Evolutionary conservation across 225 moss, liverwort and hornwort genomes (phyloP), one percentile per base, ranked within the genome.

Genomic region (Asterella californica): DNA sequence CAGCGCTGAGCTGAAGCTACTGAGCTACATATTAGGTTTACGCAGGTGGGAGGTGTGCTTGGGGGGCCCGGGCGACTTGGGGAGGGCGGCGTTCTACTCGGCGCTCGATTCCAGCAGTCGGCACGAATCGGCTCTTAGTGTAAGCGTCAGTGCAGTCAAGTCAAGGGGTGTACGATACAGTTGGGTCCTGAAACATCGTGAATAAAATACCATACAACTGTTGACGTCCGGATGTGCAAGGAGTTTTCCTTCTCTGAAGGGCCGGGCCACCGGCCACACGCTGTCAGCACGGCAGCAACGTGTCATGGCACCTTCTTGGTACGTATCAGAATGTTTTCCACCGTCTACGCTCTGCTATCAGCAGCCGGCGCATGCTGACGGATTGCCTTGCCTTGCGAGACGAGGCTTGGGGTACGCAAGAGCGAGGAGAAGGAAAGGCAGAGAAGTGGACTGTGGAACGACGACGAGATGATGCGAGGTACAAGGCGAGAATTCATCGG

Each of bases 221-320:
- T 7, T 42, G 22, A 42, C 37, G 25, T 7, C 19, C 9, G 24
- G 6, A 46, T 10, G 37, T 45, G 42, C 1, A 45, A 24, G 42
- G 42, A 70, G 38, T 70, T 32, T 63, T 30, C 65, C 30, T 30
- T 34, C 65, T 65, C 24, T 2, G 10, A 32, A 70, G 70, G 70
- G 10, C 70, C 70, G 70, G 70, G 10, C 70, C 70, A 70, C 42
- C 70, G 70, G 70, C 70, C 70, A 38, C 45, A 70, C 42, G 42
- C 2, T 46, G 70, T 70, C 42, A 70, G 69, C 69, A 70, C 33
- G 36, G 15, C 27, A 63, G 30, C 65, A 65, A 32, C 65, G 32
- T 30, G 29, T n/a, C 17, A 34, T 65, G 33, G 30, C 33, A 65
- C 8, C 30, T 30, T 2, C 32, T 65, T 19, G 2, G 42, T n/a